Evolutionary conservation across 1,284 basidiomycete genomes (phyloP).

Genomic region (Cryptococcus sp.): DNA sequence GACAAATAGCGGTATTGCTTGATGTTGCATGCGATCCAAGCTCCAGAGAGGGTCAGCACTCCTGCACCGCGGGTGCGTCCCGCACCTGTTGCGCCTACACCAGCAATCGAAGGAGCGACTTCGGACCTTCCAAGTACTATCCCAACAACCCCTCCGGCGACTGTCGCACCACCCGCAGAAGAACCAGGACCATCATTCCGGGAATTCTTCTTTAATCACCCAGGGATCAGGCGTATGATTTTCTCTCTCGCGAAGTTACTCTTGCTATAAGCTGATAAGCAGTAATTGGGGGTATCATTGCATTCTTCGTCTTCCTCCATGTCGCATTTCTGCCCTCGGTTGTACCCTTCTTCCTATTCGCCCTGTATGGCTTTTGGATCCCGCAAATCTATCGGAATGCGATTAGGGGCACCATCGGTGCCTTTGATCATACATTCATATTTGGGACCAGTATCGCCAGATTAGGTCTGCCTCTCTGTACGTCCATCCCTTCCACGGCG

Average conservation of each 20-base stretch:
- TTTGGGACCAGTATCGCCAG: slow-evolving; percentile 69
- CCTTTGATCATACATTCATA: slow-evolving; percentile 66
- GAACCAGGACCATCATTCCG: slow-evolving; percentile 3
- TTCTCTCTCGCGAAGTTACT: too few relatives aligned
- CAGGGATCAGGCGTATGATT: slow-evolving; percentile 13
- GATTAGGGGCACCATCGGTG: slow-evolving; percentile 64
- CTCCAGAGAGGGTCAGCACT: slow-evolving; percentile 60
- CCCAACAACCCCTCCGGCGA: slow-evolving; percentile 14
- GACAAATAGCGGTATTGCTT: slow-evolving; percentile 68
- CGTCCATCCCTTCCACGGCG: slow-evolving; percentile 18
- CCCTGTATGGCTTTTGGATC: slow-evolving; percentile 72
- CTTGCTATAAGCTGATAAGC: neutral
- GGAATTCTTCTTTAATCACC: slow-evolving; percentile 9
- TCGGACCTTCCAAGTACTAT: slow-evolving; percentile 13
- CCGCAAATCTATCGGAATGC: slow-evolving; percentile 77
- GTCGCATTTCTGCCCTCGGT: slow-evolving; percentile 67
- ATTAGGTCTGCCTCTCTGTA: slow-evolving; percentile 68
- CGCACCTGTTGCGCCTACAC: slow-evolving; percentile 15
- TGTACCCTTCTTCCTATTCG: slow-evolving; percentile 64
- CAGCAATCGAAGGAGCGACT: slow-evolving; percentile 15
- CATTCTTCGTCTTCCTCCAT: slow-evolving; percentile 54
- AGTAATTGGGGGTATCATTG: slow-evolving; percentile 9
- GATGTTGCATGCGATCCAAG: slow-evolving; percentile 73
- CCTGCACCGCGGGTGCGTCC: slow-evolving; percentile 30
- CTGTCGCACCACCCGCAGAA: slow-evolving; percentile 17